Percentiles rank a stretch among this genome's conserved stretches.
Conservation (phyloP, 257 asterid genomes). For the Orobanche coerulescens region DNA sequence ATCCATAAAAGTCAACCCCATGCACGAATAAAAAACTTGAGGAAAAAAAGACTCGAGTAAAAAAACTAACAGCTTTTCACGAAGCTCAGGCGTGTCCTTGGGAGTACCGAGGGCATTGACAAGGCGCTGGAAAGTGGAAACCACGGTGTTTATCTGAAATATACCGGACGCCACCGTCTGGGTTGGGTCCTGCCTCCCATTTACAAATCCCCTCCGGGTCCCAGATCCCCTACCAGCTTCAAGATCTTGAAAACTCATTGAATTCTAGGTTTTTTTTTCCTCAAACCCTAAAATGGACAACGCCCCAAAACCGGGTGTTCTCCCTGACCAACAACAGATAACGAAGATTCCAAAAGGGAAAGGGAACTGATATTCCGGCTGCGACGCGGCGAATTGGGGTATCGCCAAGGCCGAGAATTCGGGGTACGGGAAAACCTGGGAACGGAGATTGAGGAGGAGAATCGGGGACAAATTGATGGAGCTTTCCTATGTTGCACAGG, state of each 20-base stretch:
- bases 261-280: background rate
- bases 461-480: background rate
- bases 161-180: conserved; percentile 91
- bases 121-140: conserved; percentile 79
- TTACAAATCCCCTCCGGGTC: conserved; percentile 40
- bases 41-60: background rate
- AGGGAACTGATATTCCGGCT: conserved; percentile 16
- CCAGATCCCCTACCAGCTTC: conserved; percentile 65
- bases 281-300: conserved; percentile 14
- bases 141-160: conserved; percentile 80
- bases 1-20: background rate
- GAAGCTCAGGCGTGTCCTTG: conserved; percentile 88
- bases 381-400: background rate
- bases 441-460: conserved; percentile 9
- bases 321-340: conserved; percentile 5
- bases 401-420: background rate
- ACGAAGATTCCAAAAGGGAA: background rate
- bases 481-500: no score
- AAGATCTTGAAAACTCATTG: conserved; percentile 86
- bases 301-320: conserved; percentile 14
- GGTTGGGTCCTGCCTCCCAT: conserved; percentile 68
- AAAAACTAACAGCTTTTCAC: conserved; percentile 69
- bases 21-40: background rate
- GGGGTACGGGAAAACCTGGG: conserved; percentile 8
- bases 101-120: conserved; percentile 90